Evolutionary conservation across 768 basidiomycete genomes (phyloP), one percentile per base, ranked within the genome.

Genomic region (Termitomyces eurrhizus): DNA sequence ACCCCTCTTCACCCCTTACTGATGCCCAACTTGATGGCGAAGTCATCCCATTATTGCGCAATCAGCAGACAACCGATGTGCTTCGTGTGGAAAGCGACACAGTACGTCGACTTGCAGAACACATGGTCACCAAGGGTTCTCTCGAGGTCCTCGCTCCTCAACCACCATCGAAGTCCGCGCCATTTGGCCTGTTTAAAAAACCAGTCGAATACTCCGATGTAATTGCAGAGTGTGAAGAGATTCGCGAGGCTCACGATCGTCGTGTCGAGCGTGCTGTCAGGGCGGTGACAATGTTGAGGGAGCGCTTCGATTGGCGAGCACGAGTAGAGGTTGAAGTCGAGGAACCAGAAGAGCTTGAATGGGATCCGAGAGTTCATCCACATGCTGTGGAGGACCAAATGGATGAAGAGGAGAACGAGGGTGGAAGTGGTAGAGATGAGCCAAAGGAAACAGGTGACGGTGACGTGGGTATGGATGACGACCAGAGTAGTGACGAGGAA

Each of bases 251-350:
- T 26, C 92, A 94, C 65, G 92, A 94, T 71, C 77, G 75, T 50
- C 81, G 90, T 6, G 88, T 88, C 2, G 90, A 92, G 61, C 79
- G 92, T 12, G 92, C 91, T 0, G 80, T 88, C n/a, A 78, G 87
- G 46, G 92, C 92, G 0, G 91, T 94, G 11, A 79, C 78, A 42
- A 87, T 93, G 82, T 75, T 93, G 8, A 75, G 82, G 60, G 92
- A 93, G 58, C 88, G 84, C 71, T 93, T 87, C 69, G 90, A 93
- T 51, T 92, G 90, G 88, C 87, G 86, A 69, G 83, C 85, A 64
- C 79, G 92, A n/a, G 88, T 93, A 24, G 85, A 84, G 62, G 90
- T 92, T 13, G 86, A 88, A 66, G 83, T 85, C 14, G 90, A 89
- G 63, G 90, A 92, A 70, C 89, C 88, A 3, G 89, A 91, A 65